A percentile compares a stretch with the other conserved stretches of the same genome.
Conservation (phyloP, 2,329 filamentous ascomycete species). For the Exophiala bonariae region DNA sequence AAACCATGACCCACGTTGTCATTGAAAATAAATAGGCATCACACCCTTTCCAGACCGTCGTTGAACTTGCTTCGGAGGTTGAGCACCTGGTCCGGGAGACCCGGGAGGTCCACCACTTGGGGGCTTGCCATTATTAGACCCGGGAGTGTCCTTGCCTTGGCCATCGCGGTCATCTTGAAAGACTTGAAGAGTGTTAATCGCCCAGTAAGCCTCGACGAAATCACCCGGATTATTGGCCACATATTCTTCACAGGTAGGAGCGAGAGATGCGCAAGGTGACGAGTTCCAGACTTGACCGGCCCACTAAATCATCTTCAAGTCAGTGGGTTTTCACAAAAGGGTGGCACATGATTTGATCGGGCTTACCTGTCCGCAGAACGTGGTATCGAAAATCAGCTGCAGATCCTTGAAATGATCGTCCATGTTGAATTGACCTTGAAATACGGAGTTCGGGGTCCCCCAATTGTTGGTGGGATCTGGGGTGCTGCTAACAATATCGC, state of each 20-base stretch:
- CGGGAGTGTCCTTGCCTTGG: background rate
- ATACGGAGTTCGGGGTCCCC: slow-evolving; percentile 47
- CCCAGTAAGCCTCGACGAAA: slow-evolving; percentile 73
- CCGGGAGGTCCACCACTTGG: background rate
- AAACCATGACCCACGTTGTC: too few relatives aligned
- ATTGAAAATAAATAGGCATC: background rate
- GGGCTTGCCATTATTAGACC: background rate
- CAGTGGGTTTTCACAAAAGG: too few relatives aligned
- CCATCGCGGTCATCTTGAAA: slow-evolving; percentile 48
- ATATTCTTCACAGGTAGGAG: slow-evolving; percentile 67
- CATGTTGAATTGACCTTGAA: slow-evolving; percentile 41
- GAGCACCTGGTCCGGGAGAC: background rate
- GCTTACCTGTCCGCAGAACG: slow-evolving; percentile 51
- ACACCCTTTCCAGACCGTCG: background rate
- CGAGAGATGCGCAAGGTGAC: slow-evolving; percentile 56
- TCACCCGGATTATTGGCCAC: slow-evolving; percentile 66
- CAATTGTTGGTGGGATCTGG: slow-evolving; percentile 47
- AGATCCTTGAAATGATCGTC: slow-evolving; percentile 43
- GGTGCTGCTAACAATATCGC: slow-evolving; percentile 42
- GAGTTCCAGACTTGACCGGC: slow-evolving; percentile 22
- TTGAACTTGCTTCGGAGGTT: background rate
- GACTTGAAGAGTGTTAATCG: slow-evolving; percentile 69
- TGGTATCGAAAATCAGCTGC: slow-evolving; percentile 52
- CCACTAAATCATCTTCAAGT: slow-evolving; percentile 12
- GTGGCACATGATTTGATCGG: background rate